These are phyloP conservation scores for Glycyrrhiza uralensis DNA, from an alignment of 306 rosid genomes.

Conservation along the genomic window DNA sequence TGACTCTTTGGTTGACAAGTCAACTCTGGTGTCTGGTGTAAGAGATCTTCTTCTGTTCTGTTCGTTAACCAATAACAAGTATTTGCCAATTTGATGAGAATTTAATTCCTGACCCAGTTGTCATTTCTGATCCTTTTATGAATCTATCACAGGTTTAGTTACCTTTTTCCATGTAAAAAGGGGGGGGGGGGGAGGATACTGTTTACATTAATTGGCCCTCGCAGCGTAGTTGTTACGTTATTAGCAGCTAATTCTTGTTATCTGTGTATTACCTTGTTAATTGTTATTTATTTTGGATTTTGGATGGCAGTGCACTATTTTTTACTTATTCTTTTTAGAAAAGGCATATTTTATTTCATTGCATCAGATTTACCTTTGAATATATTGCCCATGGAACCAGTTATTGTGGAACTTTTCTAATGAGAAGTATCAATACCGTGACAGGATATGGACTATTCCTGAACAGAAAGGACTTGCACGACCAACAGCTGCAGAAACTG, in stretches of 20 bases:
- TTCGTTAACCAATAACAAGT: neutral
- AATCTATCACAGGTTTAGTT: conserved; percentile 9
- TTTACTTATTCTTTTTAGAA: neutral
- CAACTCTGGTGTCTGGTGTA: conserved; percentile 18
- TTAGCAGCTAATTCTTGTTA: neutral
- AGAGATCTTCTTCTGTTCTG: neutral
- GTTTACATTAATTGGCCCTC: neutral
- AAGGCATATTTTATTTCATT: neutral
- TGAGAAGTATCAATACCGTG: conserved; percentile 1
- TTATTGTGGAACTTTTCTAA: conserved; percentile 20
- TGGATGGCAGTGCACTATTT: neutral
- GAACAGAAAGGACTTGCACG: conserved; percentile 58
- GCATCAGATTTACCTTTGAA: neutral
- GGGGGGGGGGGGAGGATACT: neutral
- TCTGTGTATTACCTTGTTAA: conserved; percentile 8
- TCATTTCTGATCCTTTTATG: conserved; percentile 1
- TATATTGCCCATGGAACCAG: neutral
- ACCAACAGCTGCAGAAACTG: conserved; percentile 59
- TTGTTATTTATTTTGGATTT: conserved; percentile 4
- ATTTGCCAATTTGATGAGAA: neutral
- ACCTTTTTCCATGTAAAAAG: neutral
- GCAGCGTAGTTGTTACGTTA: neutral
- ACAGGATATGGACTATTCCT: conserved; percentile 87
- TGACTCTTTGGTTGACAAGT: conserved; percentile 7
- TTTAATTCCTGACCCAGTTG: conserved; percentile 4